Conservation (phyloP, 2,329 filamentous ascomycete species). For the Sclerotinia minor region DNA sequence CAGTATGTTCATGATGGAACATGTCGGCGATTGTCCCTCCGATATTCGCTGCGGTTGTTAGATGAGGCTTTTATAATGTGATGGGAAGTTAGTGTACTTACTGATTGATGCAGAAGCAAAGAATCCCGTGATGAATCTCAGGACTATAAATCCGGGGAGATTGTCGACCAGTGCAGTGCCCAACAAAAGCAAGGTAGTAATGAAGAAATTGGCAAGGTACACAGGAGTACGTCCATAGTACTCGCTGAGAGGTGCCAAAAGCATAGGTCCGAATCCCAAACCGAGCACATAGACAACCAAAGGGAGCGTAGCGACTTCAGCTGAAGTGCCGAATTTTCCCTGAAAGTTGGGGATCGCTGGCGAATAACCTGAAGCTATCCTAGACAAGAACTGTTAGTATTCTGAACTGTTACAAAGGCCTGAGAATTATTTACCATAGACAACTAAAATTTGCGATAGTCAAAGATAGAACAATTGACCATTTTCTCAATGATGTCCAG, state of each 20-base stretch:
- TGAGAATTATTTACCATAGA: constrained; percentile 51
- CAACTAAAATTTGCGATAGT: constrained; percentile 25
- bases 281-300: constrained; percentile 55
- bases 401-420: constrained; percentile 47
- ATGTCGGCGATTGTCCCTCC: constrained; percentile 53
- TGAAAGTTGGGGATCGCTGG: constrained; percentile 7
- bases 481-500: constrained; percentile 33
- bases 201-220: constrained; percentile 48
- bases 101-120: constrained; percentile 41
- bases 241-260: constrained; percentile 62
- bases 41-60: constrained; percentile 19
- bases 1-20: constrained; percentile 21
- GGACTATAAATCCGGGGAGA: constrained; percentile 47
- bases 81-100: not conserved
- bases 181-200: constrained; percentile 60
- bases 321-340: constrained; percentile 2
- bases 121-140: constrained; percentile 52
- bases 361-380: constrained; percentile 31
- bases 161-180: constrained; percentile 62
- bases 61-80: too few relatives aligned
- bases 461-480: constrained; percentile 36
- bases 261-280: constrained; percentile 59
- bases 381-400: constrained; percentile 46
- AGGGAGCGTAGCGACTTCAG: constrained; percentile 20
- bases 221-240: constrained; percentile 53